Evolutionary conservation across 257 asterid species (phyloP), one percentile per base, ranked within the genome.

Genomic region (Solanum phureja): DNA sequence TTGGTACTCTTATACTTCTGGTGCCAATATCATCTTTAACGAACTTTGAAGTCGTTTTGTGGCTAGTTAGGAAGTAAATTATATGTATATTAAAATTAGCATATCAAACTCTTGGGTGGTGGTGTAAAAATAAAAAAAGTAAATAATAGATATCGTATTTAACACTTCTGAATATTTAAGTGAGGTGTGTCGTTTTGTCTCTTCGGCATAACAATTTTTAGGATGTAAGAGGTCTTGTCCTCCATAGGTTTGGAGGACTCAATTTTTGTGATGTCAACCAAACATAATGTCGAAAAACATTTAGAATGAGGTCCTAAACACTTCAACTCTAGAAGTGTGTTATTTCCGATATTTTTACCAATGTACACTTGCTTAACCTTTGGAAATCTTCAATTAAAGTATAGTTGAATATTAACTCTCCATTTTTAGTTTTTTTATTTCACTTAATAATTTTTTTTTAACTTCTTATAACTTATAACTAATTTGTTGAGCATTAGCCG

Each of bases 191-290:
- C 6, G 13, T 8, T 1, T 21, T 7, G 1, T 60, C 24, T 58
- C 68, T 58, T 58, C 12, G 5, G 12, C 12, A 21, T 60, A 0
- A 21, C 27, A 8, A 21, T 14, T 49, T 46, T 49, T 49, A 49
- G 21, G 58, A 49, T 14, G 19, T 0, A 21, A 21, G 0, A 0
- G 68, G 11, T 21, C 6, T 8, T 60, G 2, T 60, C 0, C 31
- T 60, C 29, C 13, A 8, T 23, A 23, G 69, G 29, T 21, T 60
- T 60, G 29, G 12, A 60, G 9, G 68, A 60, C 27, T 60, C 68
- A 21, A 60, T 21, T 21, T 21, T 8, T 21, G 23, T 58, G 24
- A 0, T 0, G 3, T 19, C 66, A 58, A 7, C 4, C 24, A 58
- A 58, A 58, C 66, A 18, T 7, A 58, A 58, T 58, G 23, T 58